These are phyloP conservation scores for Orbilia blumenaviensis DNA, from an alignment of 2,329 filamentous ascomycete genomes.

Conservation along the genomic window DNA sequence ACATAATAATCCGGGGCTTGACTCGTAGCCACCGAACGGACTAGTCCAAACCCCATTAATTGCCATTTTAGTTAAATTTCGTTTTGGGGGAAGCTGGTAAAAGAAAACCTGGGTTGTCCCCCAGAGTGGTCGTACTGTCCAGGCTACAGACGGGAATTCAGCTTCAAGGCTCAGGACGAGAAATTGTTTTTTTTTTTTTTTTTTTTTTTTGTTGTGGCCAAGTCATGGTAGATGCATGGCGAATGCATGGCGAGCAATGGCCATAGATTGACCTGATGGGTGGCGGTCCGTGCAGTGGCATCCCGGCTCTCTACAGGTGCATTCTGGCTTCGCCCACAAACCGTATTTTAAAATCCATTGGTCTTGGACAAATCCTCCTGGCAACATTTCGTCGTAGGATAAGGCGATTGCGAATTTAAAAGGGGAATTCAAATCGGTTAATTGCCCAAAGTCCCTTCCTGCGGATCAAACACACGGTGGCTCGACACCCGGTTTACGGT, in stretches of 20 bases:
- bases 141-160: neutral
- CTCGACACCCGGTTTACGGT: neutral
- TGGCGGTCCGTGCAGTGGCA: constrained; percentile 30
- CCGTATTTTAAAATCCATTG: constrained; percentile 24
- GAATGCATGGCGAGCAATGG: constrained; percentile 5
- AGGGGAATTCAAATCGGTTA: neutral
- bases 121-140: no score
- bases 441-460: neutral
- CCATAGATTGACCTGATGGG: constrained; percentile 20
- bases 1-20: constrained; percentile 28
- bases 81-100: no score
- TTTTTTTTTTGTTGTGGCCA: no score
- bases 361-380: constrained; percentile 7
- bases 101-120: no score
- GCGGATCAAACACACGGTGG: neutral
- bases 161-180: neutral
- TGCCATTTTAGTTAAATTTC: neutral
- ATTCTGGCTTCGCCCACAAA: neutral
- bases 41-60: neutral
- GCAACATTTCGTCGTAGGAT: constrained; percentile 8
- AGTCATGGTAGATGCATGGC: neutral
- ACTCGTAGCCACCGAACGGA: neutral
- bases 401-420: neutral
- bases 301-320: neutral
- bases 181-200: neutral